These are phyloP conservation scores for Aureobasidium namibiae DNA, from an alignment of 2,329 filamentous ascomycete genomes.

Conservation along the genomic window DNA sequence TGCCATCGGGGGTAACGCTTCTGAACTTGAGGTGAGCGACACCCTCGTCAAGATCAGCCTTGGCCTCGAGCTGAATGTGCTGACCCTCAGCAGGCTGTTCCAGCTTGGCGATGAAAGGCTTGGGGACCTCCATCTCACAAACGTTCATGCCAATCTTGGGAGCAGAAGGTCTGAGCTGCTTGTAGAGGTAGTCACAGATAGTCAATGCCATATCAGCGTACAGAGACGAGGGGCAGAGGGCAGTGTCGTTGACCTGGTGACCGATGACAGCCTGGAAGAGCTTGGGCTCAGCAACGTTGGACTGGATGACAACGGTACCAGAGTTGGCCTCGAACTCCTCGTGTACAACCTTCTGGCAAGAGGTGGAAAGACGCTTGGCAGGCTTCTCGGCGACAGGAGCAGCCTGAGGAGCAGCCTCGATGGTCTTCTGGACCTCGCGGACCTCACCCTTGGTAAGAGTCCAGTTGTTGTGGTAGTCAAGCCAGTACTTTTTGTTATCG, in stretches of 20 bases:
- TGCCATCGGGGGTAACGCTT: constrained; percentile 53
- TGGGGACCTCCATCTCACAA: constrained; percentile 58
- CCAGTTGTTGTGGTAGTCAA: constrained; percentile 65
- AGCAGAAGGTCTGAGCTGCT: constrained; percentile 50
- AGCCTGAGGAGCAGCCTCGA: constrained; percentile 29
- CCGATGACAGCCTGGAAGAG: constrained; percentile 55
- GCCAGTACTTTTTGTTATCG: constrained; percentile 65
- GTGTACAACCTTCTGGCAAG: constrained; percentile 55
- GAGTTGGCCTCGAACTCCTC: constrained; percentile 55
- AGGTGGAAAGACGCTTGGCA: constrained; percentile 51
- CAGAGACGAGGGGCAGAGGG: constrained; percentile 56
- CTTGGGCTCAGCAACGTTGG: constrained; percentile 56
- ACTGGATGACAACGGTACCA: constrained; percentile 55
- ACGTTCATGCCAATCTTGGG: constrained; percentile 56
- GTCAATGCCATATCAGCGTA: constrained; percentile 60
- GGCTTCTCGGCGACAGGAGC: constrained; percentile 35
- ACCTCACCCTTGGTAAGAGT: constrained; percentile 59
- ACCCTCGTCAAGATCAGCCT: constrained; percentile 49
- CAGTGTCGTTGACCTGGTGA: constrained; percentile 59
- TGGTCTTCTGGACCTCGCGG: constrained; percentile 29
- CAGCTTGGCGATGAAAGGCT: constrained; percentile 56
- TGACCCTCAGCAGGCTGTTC: constrained; percentile 44
- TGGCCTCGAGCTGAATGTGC: constrained; percentile 53
- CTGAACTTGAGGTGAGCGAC: constrained; percentile 47
- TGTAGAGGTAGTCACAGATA: constrained; percentile 59